Conservation (phyloP, 2,329 filamentous ascomycete species). For the Fusarium equiseti region DNA sequence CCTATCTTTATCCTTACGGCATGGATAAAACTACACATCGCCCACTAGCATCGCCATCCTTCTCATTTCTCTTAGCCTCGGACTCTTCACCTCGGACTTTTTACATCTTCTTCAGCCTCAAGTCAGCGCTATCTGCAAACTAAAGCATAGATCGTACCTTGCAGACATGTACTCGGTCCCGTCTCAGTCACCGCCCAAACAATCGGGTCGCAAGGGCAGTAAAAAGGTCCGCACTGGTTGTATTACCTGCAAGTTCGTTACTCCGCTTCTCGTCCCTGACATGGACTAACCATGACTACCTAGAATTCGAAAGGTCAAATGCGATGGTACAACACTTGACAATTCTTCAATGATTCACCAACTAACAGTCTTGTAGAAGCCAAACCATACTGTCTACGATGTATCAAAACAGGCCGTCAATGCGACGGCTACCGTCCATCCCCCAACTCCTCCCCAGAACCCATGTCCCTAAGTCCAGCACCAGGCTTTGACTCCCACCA, state of each 20-base stretch:
- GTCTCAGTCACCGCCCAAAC: slow-evolving; percentile 15
- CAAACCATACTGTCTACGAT: slow-evolving; percentile 65
- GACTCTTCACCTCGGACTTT: slow-evolving; percentile 11
- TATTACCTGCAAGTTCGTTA: slow-evolving; percentile 66
- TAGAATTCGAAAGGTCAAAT: slow-evolving; percentile 30
- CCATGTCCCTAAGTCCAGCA: slow-evolving; percentile 26
- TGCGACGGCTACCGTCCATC: slow-evolving; percentile 65
- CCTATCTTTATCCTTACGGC: not conserved
- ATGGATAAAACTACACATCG: slow-evolving; percentile 24
- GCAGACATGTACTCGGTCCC: slow-evolving; percentile 21
- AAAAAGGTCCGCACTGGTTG: slow-evolving; percentile 64
- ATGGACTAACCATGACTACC: not conserved
- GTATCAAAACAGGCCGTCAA: slow-evolving; percentile 65
- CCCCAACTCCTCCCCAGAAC: slow-evolving; percentile 32
- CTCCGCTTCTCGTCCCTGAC: not conserved
- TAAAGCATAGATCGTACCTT: not conserved
- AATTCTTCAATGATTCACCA: not conserved
- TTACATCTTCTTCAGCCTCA: not conserved
- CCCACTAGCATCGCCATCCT: slow-evolving; percentile 5
- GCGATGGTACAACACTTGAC: slow-evolving; percentile 6
- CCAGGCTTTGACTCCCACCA: slow-evolving; percentile 39
- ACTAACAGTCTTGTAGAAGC: slow-evolving; percentile 52
- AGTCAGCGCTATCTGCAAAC: not conserved
- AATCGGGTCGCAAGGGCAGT: slow-evolving; percentile 56
- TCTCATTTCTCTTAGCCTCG: slow-evolving; percentile 13